phyloP scores from a whole-genome alignment of 371 early-diverging fungal species.

The Mucor lusitanicus region DNA sequence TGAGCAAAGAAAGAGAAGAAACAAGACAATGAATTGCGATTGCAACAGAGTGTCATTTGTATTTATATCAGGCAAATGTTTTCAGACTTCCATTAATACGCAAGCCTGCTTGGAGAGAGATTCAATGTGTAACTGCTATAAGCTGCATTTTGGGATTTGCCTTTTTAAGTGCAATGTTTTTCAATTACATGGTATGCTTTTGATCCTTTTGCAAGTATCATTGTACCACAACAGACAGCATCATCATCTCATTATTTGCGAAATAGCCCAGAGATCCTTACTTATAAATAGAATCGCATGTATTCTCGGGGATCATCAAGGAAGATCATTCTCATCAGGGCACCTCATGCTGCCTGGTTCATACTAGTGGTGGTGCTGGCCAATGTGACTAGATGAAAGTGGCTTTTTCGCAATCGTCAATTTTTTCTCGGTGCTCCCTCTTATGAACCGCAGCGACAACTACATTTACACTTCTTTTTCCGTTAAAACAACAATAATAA shows the following conservation, averaged over 20 bases:
- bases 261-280: background rate
- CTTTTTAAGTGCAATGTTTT: constrained; percentile 12
- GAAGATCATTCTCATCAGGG: background rate
- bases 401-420: background rate
- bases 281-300: background rate
- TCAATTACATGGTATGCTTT: background rate
- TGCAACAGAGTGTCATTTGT: background rate
- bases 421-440: background rate
- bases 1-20: background rate
- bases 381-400: background rate
- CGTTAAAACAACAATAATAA: background rate
- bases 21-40: constrained; percentile 4
- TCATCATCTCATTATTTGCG: background rate
- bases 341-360: background rate
- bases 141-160: constrained; percentile 3
- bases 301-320: background rate
- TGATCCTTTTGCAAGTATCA: background rate
- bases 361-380: background rate
- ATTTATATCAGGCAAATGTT: constrained; percentile 16
- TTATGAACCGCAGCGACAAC: background rate
- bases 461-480: background rate
- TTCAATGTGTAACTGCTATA: constrained; percentile 1
- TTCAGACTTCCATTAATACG: constrained; percentile 17
- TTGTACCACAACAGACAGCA: background rate
- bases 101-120: background rate